These are phyloP conservation scores for Chaetoceros tenuissimus DNA, from an alignment of 108 stramenopile genomes.

Conservation along the genomic window DNA sequence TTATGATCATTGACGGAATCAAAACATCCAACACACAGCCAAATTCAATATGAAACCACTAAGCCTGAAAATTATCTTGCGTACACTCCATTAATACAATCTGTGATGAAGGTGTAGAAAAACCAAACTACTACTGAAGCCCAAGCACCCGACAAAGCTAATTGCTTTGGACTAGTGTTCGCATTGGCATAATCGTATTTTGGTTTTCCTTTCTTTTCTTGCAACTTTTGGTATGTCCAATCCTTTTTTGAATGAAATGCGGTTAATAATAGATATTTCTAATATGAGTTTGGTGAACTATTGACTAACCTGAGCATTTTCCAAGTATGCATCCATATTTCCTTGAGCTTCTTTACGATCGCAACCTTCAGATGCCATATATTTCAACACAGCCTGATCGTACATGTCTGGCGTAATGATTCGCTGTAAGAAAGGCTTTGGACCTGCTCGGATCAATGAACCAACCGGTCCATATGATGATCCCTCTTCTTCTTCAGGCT, in stretches of 20 bases:
- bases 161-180: not conserved
- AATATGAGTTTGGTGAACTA: not conserved
- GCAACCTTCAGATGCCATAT: slow-evolving; percentile 44
- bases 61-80: too few relatives aligned
- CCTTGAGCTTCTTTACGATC: slow-evolving; percentile 48
- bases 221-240: slow-evolving; percentile 1
- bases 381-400: slow-evolving; percentile 62
- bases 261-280: not conserved
- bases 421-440: slow-evolving; percentile 44
- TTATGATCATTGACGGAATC: too few relatives aligned
- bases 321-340: slow-evolving; percentile 67
- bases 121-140: not conserved
- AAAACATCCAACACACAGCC: too few relatives aligned
- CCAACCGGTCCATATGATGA: slow-evolving; percentile 47
- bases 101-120: not conserved
- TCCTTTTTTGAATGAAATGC: not conserved
- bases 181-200: slow-evolving; percentile 10
- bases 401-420: slow-evolving; percentile 41
- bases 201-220: slow-evolving; percentile 8
- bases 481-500: slow-evolving; percentile 27
- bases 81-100: not conserved
- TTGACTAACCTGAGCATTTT: slow-evolving; percentile 28
- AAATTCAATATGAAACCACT: too few relatives aligned
- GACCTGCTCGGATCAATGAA: slow-evolving; percentile 48
- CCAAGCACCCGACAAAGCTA: not conserved